Evolutionary conservation across 2,329 filamentous ascomycete species (phyloP).

Genomic region (Colletotrichum lentis): DNA sequence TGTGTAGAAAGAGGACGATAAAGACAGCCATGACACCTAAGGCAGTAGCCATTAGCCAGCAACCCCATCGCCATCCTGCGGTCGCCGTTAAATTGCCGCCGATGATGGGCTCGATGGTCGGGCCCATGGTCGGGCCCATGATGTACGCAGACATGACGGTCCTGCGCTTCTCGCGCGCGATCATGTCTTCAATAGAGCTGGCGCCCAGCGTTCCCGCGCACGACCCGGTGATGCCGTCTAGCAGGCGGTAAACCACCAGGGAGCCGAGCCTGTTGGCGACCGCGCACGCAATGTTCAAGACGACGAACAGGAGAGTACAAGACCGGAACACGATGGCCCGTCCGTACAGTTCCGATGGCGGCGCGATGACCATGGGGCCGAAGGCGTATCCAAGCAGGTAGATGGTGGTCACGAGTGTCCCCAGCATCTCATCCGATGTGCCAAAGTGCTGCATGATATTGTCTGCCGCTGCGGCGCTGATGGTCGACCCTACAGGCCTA

Average conservation of each 20-base stretch:
- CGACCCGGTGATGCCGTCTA: conserved; percentile 62
- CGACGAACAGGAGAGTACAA: conserved; percentile 51
- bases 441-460: conserved; percentile 62
- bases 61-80: conserved; percentile 68
- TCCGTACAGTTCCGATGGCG: conserved; percentile 59
- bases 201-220: conserved; percentile 63
- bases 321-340: conserved; percentile 54
- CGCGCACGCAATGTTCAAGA: conserved; percentile 51
- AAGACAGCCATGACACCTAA: conserved; percentile 42
- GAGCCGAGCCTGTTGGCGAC: conserved; percentile 49
- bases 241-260: conserved; percentile 59
- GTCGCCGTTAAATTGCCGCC: conserved; percentile 70
- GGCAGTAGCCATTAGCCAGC: conserved; percentile 69
- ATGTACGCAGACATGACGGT: conserved; percentile 64
- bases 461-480: conserved; percentile 61
- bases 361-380: conserved; percentile 58
- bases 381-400: conserved; percentile 63
- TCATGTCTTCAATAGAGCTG: conserved; percentile 55
- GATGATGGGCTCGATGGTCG: conserved; percentile 49
- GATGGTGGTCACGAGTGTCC: conserved; percentile 46
- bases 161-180: conserved; percentile 46
- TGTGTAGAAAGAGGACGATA: conserved; percentile 42
- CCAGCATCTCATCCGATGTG: conserved; percentile 54
- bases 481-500: conserved; percentile 61
- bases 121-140: conserved; percentile 58